Evolutionary conservation across 2,329 filamentous ascomycete species (phyloP).

Genomic region (Pseudopithomyces chartarum): DNA sequence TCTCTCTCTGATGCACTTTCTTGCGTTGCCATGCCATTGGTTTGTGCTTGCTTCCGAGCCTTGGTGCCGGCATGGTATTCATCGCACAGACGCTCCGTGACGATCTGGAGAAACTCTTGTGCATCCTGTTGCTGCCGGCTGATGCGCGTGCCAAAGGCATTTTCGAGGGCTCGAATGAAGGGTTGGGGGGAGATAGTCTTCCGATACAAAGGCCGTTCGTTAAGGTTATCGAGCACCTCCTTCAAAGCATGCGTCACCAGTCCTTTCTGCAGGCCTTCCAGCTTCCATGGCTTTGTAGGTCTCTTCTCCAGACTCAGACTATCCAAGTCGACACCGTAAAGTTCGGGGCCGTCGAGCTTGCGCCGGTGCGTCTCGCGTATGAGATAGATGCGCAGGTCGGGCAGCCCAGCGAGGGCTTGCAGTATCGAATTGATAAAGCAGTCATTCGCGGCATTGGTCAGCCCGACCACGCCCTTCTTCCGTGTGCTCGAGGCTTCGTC

Average conservation of each 20-base stretch:
- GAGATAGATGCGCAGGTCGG: constrained; percentile 86
- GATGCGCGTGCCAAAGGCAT: constrained; percentile 86
- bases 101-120: constrained; percentile 93
- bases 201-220: constrained; percentile 89
- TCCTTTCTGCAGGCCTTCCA: constrained; percentile 72
- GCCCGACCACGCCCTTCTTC: constrained; percentile 84
- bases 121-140: constrained; percentile 96
- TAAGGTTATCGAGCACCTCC: constrained; percentile 87
- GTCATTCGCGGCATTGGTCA: constrained; percentile 86
- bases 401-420: constrained; percentile 87
- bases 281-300: constrained; percentile 52
- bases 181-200: constrained; percentile 90
- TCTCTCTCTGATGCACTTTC: constrained; percentile 24
- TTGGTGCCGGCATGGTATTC: constrained; percentile 87
- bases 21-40: constrained; percentile 22
- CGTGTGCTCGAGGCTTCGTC: constrained; percentile 68
- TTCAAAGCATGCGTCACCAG: constrained; percentile 87
- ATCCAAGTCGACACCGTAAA: constrained; percentile 70
- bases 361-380: constrained; percentile 89
- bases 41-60: constrained; percentile 66
- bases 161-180: constrained; percentile 83
- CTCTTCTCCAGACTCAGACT: constrained; percentile 48
- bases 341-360: constrained; percentile 74
- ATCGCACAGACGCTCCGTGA: constrained; percentile 88
- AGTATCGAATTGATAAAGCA: constrained; percentile 88